phyloP scores from a whole-genome alignment of 768 basidiomycete species.

The Cantharellus anzutake region DNA sequence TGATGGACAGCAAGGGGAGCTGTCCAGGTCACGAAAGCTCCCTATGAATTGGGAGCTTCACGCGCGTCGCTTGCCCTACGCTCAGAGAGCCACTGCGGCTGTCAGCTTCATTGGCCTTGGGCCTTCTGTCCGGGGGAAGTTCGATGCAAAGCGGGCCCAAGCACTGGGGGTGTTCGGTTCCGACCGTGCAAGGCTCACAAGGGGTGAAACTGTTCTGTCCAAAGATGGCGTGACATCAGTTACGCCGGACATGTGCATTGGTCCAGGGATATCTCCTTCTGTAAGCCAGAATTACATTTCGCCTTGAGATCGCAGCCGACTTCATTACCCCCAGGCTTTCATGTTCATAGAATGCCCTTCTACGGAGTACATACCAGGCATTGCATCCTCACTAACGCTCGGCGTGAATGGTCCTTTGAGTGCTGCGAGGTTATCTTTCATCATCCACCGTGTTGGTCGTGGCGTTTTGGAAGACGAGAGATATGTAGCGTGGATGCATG shows the following conservation, averaged over 20 bases:
- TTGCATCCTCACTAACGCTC: neutral
- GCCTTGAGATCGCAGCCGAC: neutral
- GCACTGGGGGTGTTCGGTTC: constrained; percentile 32
- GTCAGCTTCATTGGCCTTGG: constrained; percentile 25
- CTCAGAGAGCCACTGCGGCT: constrained; percentile 4
- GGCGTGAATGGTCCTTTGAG: constrained; percentile 31
- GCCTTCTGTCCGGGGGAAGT: constrained; percentile 37
- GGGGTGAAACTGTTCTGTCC: constrained; percentile 14
- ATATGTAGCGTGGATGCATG: constrained; percentile 55
- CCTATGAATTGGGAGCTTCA: neutral
- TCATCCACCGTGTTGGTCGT: constrained; percentile 49
- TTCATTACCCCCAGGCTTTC: constrained; percentile 25
- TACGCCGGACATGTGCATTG: constrained; percentile 14
- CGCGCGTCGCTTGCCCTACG: constrained; percentile 5
- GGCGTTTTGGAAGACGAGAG: constrained; percentile 47
- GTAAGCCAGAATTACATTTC: constrained; percentile 18
- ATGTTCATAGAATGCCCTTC: constrained; percentile 59
- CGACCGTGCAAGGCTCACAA: constrained; percentile 7
- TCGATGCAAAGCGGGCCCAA: constrained; percentile 44
- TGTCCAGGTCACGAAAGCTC: constrained; percentile 5
- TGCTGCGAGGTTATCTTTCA: constrained; percentile 29
- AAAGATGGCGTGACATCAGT: constrained; percentile 18
- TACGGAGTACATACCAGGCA: constrained; percentile 30
- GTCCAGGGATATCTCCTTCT: constrained; percentile 7
- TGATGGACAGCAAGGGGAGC: constrained; percentile 6